Conservation (phyloP, 2,329 filamentous ascomycete species). For the Catunica adiposa region DNA sequence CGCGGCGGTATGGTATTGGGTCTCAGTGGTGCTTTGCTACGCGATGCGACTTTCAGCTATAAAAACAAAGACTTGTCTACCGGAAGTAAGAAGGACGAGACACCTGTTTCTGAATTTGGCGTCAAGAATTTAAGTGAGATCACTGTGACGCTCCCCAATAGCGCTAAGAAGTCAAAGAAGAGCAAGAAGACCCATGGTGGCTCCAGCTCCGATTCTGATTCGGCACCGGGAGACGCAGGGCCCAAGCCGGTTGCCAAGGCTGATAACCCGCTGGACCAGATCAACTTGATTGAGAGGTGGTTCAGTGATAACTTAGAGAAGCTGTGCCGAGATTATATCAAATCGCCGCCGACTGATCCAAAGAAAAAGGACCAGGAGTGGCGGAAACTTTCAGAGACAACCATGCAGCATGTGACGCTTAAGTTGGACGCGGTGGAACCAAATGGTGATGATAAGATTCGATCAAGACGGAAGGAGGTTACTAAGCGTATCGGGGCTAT, state of each 20-base stretch:
- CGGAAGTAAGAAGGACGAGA: conserved; percentile 18
- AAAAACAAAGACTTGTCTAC: conserved; percentile 38
- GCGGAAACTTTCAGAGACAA: conserved; percentile 56
- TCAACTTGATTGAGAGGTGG: conserved; percentile 48
- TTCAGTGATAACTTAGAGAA: conserved; percentile 51
- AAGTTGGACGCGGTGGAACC: conserved; percentile 65
- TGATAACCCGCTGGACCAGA: conserved; percentile 35
- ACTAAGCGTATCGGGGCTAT: conserved; percentile 55
- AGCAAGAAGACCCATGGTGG: conserved; percentile 20
- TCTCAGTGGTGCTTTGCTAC: conserved; percentile 48
- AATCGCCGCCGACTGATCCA: conserved; percentile 44
- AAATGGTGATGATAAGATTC: conserved; percentile 48
- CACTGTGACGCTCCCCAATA: conserved; percentile 21
- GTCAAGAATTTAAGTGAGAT: conserved; percentile 45
- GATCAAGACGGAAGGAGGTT: conserved; percentile 50
- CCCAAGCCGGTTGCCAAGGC: not conserved
- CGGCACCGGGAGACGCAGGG: not conserved
- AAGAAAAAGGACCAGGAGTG: conserved; percentile 60
- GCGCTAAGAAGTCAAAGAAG: conserved; percentile 29
- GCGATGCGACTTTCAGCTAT: conserved; percentile 44
- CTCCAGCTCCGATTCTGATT: not conserved
- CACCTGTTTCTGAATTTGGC: conserved; percentile 41
- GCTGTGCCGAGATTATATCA: conserved; percentile 43
- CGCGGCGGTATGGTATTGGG: conserved; percentile 52
- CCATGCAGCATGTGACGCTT: conserved; percentile 58